These are phyloP conservation scores for Ogataea trehalophila DNA, from an alignment of 805 yeast species.

Conservation along the genomic window DNA sequence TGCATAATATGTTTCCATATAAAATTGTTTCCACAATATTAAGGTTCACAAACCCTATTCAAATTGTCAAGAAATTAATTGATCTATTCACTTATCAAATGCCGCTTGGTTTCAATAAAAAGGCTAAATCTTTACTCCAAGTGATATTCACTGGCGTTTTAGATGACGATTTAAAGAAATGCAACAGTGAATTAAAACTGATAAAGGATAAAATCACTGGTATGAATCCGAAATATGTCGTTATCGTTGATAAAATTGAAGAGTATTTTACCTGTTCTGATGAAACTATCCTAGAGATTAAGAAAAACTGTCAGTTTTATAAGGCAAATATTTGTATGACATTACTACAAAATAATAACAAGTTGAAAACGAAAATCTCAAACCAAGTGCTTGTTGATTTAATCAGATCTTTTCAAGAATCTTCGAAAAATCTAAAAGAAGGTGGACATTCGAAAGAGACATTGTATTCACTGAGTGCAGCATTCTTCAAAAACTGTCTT, in stretches of 20 bases:
- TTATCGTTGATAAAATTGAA: slow-evolving; percentile 23
- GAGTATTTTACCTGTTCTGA: slow-evolving; percentile 26
- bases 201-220: slow-evolving; percentile 37
- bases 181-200: slow-evolving; percentile 46
- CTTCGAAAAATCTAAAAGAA: not conserved
- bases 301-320: slow-evolving; percentile 25
- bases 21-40: slow-evolving; percentile 68
- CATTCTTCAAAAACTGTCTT: slow-evolving; percentile 56
- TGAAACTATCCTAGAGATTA: slow-evolving; percentile 24
- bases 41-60: slow-evolving; percentile 81
- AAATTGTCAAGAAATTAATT: slow-evolving; percentile 71
- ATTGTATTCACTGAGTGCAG: slow-evolving; percentile 50
- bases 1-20: slow-evolving; percentile 82
- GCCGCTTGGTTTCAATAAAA: slow-evolving; percentile 40
- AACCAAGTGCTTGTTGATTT: slow-evolving; percentile 12
- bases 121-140: slow-evolving; percentile 61
- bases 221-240: slow-evolving; percentile 5
- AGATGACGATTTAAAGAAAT: slow-evolving; percentile 68
- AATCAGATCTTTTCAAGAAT: slow-evolving; percentile 15
- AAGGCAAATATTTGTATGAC: slow-evolving; percentile 23
- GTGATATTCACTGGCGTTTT: slow-evolving; percentile 66
- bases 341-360: slow-evolving; percentile 23
- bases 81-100: slow-evolving; percentile 83
- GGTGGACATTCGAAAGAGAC: slow-evolving; percentile 26
- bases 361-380: slow-evolving; percentile 8